Conservation (phyloP, 2,329 filamentous ascomycete genomes). For the Aspergillus ochraceoroseus region DNA sequence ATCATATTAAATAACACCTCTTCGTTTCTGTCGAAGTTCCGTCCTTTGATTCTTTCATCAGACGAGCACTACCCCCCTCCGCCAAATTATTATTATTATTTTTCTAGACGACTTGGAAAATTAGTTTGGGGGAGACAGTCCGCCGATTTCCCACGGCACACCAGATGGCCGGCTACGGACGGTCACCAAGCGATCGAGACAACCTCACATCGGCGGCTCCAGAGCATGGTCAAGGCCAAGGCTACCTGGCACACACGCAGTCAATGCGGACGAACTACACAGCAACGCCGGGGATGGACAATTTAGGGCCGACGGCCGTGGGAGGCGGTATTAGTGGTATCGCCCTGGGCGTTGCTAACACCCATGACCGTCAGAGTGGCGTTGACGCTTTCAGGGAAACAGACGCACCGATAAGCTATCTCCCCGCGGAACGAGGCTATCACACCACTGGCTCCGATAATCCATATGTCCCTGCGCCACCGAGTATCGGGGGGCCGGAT, state of each 20-base stretch:
- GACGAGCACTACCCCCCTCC: not conserved
- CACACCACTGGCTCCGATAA: conserved; percentile 36
- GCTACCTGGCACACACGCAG: conserved; percentile 25
- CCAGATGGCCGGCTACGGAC: conserved; percentile 9
- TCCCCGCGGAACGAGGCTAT: conserved; percentile 35
- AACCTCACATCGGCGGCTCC: no score
- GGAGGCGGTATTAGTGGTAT: conserved; percentile 64
- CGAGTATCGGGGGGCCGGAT: conserved; percentile 13
- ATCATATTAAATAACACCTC: conserved; percentile 4
- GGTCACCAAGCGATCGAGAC: conserved; percentile 1
- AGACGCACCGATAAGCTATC: conserved; percentile 24
- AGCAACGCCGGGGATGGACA: conserved; percentile 61
- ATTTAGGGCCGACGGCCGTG: conserved; percentile 58
- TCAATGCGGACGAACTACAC: conserved; percentile 36
- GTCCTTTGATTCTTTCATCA: no score
- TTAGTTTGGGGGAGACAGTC: no score
- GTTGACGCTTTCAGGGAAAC: conserved; percentile 55
- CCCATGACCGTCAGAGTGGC: conserved; percentile 60
- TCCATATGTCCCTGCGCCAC: conserved; percentile 33
- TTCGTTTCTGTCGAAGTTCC: no score
- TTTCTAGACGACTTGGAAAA: no score
- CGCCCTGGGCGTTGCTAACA: conserved; percentile 61
- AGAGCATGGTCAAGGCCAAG: conserved; percentile 13
- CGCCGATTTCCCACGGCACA: conserved; percentile 11
- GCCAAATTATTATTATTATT: not conserved